Evolutionary conservation across 345 rosid species (phyloP).

Genomic region (Trapa bicornis): DNA sequence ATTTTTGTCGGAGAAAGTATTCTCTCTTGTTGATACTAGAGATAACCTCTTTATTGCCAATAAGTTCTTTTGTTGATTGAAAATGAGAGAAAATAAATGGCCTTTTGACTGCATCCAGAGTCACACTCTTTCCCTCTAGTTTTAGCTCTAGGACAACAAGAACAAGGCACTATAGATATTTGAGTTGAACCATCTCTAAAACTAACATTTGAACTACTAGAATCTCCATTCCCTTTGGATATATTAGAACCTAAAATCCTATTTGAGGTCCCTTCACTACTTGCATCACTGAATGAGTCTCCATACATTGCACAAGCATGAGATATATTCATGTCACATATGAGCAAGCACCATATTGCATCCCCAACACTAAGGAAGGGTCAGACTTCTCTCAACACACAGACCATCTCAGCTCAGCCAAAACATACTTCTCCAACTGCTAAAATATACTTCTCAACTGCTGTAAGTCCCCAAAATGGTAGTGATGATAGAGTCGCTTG

Average conservation of each 20-base stretch:
- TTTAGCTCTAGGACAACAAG: constrained; percentile 30
- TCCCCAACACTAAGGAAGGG: constrained; percentile 82
- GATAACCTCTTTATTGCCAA: constrained; percentile 47
- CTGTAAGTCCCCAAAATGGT: constrained; percentile 42
- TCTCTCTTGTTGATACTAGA: constrained; percentile 54
- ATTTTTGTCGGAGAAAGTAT: constrained; percentile 54
- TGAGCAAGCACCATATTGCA: constrained; percentile 95
- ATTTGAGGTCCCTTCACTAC: not conserved
- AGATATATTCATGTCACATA: constrained; percentile 89
- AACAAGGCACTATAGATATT: constrained; percentile 31
- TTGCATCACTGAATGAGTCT: constrained; percentile 36
- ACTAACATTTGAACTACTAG: constrained; percentile 31
- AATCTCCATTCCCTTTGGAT: constrained; percentile 26
- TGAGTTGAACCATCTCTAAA: constrained; percentile 33
- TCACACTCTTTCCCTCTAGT: constrained; percentile 33
- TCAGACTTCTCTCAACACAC: constrained; percentile 68
- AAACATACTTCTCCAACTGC: constrained; percentile 73
- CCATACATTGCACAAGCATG: constrained; percentile 91
- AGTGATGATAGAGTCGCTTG: constrained; percentile 22
- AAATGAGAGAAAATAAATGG: constrained; percentile 30
- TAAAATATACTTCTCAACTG: too few species aligned
- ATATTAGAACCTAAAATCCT: constrained; percentile 6
- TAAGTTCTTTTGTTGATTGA: constrained; percentile 47
- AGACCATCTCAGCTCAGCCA: constrained; percentile 81
- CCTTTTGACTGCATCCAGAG: constrained; percentile 31